phyloP scores from a whole-genome alignment of 345 rosid genomes.

The Salix brachista region DNA sequence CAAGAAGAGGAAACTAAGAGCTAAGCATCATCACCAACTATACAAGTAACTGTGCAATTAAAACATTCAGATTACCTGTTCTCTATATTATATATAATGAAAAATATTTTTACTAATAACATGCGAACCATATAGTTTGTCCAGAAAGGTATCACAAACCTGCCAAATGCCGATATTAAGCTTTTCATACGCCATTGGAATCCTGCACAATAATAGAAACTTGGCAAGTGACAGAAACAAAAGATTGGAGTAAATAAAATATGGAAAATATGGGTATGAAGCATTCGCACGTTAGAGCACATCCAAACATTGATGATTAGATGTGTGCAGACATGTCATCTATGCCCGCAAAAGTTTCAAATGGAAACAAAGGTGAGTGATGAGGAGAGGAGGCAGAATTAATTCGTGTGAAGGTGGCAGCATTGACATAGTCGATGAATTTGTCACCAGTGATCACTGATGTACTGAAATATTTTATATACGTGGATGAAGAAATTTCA shows the following conservation, averaged over 20 bases:
- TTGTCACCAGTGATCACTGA: too few relatives aligned
- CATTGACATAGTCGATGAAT: too few relatives aligned
- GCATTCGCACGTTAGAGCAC: constrained; percentile 61
- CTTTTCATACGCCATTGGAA: constrained; percentile 77
- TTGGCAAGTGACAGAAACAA: not conserved
- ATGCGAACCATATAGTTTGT: not conserved
- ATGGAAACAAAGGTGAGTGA: not conserved
- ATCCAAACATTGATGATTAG: constrained; percentile 93
- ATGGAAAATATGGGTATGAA: not conserved
- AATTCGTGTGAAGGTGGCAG: too few relatives aligned
- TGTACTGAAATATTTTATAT: too few relatives aligned
- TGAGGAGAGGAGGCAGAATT: not conserved
- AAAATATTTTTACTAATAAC: too few relatives aligned
- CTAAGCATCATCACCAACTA: not conserved
- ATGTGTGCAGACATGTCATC: constrained; percentile 99
- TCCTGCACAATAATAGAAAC: constrained; percentile 40
- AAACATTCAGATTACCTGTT: not conserved
- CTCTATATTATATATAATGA: too few relatives aligned
- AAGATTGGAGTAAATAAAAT: not conserved
- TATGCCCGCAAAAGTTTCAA: constrained; percentile 52
- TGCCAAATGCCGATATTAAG: constrained; percentile 98
- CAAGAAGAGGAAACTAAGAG: too few relatives aligned
- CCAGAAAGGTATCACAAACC: constrained; percentile 29
- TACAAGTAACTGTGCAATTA: not conserved
- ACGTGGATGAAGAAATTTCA: not conserved